Conservation (phyloP, 306 rosid genomes). For the Dalbergia cochinchinensis region DNA sequence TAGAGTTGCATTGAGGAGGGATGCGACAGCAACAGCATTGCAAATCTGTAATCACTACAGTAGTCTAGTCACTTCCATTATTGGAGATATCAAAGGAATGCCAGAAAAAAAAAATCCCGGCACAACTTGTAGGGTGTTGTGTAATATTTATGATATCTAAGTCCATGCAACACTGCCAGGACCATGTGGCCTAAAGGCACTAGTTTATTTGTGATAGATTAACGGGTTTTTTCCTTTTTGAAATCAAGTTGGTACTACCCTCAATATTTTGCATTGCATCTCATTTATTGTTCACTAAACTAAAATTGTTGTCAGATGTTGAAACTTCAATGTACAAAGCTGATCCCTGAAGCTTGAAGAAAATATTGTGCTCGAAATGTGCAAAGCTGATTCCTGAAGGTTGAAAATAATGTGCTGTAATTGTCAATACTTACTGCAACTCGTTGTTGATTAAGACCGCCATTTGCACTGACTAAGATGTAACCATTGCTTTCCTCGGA, state of each 20-base stretch:
- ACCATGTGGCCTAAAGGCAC: background rate
- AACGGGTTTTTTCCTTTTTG: conserved; percentile 2
- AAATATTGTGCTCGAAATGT: too few relatives aligned
- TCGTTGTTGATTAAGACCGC: conserved; percentile 98
- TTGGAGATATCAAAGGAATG: conserved; percentile 41
- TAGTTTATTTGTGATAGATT: background rate
- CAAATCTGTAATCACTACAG: conserved; percentile 73
- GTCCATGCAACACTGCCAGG: background rate
- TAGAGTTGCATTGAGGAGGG: conserved; percentile 91
- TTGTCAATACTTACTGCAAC: conserved; percentile 80
- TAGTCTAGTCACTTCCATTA: conserved; percentile 55
- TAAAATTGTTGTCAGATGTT: conserved; percentile 13
- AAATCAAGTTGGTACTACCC: background rate
- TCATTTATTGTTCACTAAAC: background rate
- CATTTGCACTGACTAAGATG: conserved; percentile 91
- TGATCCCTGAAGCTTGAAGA: too few relatives aligned
- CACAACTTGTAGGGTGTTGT: background rate
- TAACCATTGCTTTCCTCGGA: conserved; percentile 70
- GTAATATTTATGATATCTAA: background rate
- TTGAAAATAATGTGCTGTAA: conserved; percentile 7
- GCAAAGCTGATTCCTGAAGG: conserved; percentile 6
- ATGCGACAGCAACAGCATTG: conserved; percentile 92
- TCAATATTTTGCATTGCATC: background rate
- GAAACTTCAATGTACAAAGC: background rate
- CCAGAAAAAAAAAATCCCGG: conserved; percentile 20